Conservation (phyloP, 1,284 basidiomycete species). For the Ganoderma multipileum region DNA sequence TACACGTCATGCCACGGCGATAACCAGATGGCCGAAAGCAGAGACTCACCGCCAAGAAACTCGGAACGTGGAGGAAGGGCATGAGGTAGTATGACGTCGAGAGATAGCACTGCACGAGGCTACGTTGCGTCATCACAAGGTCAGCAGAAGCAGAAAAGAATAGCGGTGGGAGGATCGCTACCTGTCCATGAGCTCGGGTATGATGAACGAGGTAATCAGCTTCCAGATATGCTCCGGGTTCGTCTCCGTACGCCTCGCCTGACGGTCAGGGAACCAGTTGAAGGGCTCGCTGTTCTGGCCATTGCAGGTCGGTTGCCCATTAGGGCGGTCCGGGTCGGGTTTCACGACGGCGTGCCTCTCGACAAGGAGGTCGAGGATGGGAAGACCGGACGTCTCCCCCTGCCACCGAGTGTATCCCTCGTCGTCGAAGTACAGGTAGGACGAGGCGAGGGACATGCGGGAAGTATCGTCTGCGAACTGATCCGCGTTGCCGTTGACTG, state of each 20-base stretch:
- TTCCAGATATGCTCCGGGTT: constrained; percentile 83
- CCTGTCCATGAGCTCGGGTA: constrained; percentile 92
- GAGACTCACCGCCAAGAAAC: constrained; percentile 76
- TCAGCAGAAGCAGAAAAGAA: neutral
- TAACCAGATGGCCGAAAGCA: constrained; percentile 12
- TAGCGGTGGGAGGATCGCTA: constrained; percentile 37
- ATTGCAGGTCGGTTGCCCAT: constrained; percentile 33
- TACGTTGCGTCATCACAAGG: constrained; percentile 38
- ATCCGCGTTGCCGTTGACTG: constrained; percentile 41
- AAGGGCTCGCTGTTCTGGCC: constrained; percentile 41
- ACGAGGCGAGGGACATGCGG: constrained; percentile 69
- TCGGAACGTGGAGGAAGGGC: constrained; percentile 90
- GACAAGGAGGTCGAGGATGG: constrained; percentile 81
- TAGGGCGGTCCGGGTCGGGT: constrained; percentile 43
- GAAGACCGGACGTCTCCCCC: constrained; percentile 89
- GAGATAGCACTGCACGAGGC: constrained; percentile 81
- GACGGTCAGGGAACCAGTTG: constrained; percentile 83
- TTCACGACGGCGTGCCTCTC: constrained; percentile 53
- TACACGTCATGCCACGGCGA: constrained; percentile 36
- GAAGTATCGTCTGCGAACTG: constrained; percentile 62
- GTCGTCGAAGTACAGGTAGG: constrained; percentile 84
- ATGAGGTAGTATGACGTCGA: constrained; percentile 92
- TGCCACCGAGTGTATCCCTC: constrained; percentile 87
- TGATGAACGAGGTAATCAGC: constrained; percentile 76
- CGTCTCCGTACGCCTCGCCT: constrained; percentile 72